Percentiles rank a stretch among this genome's conserved stretches.
phyloP scores from a whole-genome alignment of 23 red algal species.

The Agarophyton chilense region DNA sequence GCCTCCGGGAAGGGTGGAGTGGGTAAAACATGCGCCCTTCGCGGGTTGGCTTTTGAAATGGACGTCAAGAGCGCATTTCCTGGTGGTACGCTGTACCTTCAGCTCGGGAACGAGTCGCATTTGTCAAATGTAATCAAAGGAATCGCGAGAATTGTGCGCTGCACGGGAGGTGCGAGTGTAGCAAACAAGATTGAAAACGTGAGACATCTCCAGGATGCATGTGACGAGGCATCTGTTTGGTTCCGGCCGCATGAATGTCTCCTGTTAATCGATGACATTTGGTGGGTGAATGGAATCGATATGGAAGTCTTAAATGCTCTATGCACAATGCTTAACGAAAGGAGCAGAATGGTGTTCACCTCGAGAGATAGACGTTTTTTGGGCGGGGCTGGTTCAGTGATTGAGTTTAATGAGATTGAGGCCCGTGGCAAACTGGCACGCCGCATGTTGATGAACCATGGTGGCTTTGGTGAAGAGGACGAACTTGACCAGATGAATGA shows the following conservation, averaged over 20 bases:
- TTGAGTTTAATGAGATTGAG: neutral
- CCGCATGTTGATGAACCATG: neutral
- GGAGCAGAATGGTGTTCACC: neutral
- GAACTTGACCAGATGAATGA: neutral
- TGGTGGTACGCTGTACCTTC: slow-evolving; percentile 25
- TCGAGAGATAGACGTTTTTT: slow-evolving; percentile 1
- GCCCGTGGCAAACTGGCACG: neutral
- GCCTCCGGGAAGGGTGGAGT: slow-evolving; percentile 37
- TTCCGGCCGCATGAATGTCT: slow-evolving; percentile 19
- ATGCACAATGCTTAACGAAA: too few species aligned
- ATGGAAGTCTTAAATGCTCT: neutral
- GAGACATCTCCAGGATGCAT: neutral
- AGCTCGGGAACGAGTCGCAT: slow-evolving; percentile 12
- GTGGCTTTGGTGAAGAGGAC: neutral
- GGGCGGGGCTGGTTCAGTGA: neutral
- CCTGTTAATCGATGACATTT: slow-evolving; percentile 39
- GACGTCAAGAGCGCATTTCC: neutral
- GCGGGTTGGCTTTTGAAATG: neutral
- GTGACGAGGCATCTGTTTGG: neutral
- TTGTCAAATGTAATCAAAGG: neutral
- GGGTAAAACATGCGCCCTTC: slow-evolving; percentile 24
- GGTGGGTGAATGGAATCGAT: slow-evolving; percentile 20
- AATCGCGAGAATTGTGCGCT: neutral
- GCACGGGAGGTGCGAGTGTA: neutral
- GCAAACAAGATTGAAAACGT: neutral